Evolutionary conservation across 148 eudicot species (phyloP).

Genomic region (Rhododendron ferrugineum): DNA sequence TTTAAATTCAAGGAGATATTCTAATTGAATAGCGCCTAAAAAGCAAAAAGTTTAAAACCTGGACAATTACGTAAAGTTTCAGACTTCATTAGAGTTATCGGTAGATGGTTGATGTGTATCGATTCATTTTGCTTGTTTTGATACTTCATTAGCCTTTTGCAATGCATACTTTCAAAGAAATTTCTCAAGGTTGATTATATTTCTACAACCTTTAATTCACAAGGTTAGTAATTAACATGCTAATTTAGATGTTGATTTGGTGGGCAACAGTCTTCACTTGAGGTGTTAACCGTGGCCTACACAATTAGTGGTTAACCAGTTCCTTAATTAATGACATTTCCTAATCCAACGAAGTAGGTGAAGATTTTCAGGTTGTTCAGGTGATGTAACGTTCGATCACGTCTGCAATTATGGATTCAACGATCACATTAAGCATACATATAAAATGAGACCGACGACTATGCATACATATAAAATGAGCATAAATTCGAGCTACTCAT

Average conservation of each 20-base stretch:
- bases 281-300: not conserved
- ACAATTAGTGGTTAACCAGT: not conserved
- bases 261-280: not conserved
- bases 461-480: no score
- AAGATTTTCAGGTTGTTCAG: not conserved
- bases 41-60: no score
- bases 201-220: not conserved
- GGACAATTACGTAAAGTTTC: no score
- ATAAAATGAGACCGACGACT: no score
- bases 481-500: no score
- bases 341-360: slow-evolving; percentile 1
- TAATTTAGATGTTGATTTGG: no score
- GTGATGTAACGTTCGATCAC: not conserved
- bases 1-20: no score
- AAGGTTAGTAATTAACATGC: no score
- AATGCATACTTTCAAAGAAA: not conserved
- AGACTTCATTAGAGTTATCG: no score
- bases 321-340: not conserved
- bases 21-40: no score
- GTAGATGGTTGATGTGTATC: not conserved
- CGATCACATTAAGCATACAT: not conserved
- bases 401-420: not conserved
- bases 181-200: no score
- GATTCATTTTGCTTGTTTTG: not conserved
- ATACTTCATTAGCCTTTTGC: not conserved